Evolutionary conservation across 768 basidiomycete species (phyloP), one percentile per base, ranked within the genome.

Genomic region (Lactarius deliciosus): DNA sequence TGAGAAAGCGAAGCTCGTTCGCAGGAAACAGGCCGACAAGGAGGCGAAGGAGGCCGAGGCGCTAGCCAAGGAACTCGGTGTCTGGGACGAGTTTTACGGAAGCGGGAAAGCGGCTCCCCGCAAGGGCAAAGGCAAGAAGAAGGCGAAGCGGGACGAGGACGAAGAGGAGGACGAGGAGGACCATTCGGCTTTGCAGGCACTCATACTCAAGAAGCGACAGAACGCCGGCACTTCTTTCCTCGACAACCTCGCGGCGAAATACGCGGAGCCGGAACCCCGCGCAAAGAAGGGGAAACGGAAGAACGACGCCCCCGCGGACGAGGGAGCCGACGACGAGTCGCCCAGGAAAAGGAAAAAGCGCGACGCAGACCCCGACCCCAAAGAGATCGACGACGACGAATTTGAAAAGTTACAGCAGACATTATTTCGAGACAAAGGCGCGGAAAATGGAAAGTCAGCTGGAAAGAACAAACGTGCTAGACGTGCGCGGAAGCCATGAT

Each of bases 81-180:
- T 97, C 11, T 96, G 94, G 93, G 94, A 97, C 64, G 92, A 94
- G 71, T 94, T 94, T 72, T 94, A 91, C 73, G 92, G 90, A 5
- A 86, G 81, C 68, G 92, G 90, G 4, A 91, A 89, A 76, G 75
- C 81, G 1, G 84, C 85, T 8, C 79, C 85, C 41, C 81, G 85
- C 69, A 86, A 85, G 76, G 77, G 77, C 16, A 85, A 85, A 54
- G 80, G 78, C 13, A 87, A 86, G 71, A 80, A 77, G 1, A 87
- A 83, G 68, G 77, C 73, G 2, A 76, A 73, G 73, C 72, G 57
- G 73, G 71, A 68, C 32, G 74, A 66, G 9, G 76, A 74, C 0
- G 81, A 75, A 1, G 82, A 75, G 7, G 82, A 40, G 5, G 38
- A 84, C 15, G 87, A 84, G 20, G 87, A 85, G 43, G 91, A 92